Evolutionary conservation across 257 asterid genomes (phyloP), one percentile per base, ranked within the genome.

Genomic region (Eustoma russellianum): DNA sequence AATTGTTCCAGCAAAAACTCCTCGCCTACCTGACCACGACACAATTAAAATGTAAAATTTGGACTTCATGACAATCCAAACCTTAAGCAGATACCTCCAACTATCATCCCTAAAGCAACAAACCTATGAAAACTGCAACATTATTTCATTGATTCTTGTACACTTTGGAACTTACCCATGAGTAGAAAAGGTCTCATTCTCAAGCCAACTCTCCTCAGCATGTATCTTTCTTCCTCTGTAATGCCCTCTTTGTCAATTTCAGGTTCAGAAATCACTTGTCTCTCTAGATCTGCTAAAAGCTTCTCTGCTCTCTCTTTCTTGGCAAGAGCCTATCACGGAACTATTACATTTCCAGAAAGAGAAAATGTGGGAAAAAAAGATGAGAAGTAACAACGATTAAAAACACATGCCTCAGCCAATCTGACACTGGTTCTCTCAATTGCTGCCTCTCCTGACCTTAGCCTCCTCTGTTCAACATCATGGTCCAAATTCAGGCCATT

Each of bases 171-270:
- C 93, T 76, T 59, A 83, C 99, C 99, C 69, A 92, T 47, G 53
- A 92, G 87, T 57, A 92, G 82, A 70, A 88, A 92, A 52, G 99
- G 71, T 30, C 76, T 72, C 99, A 92, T 85, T 73, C 79, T 79
- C 83, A 92, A 72, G 51, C 94, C 99, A 65, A 92, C 79, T 78
- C 73, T 92, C 74, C 99, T 79, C 66, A 92, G 90, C 99, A 92
- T 85, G 63, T 63, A 77, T 62, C 93, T 82, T 80, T 92, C 99
- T 75, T 92, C 99, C 85, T 88, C 89, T 57, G 94, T 92, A 54
- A 92, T 76, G 59, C 95, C 99, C 78, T 88, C 97, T 70, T 88
- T 92, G 72, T 88, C 97, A 41, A 71, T 41, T 58, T 76, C 91
- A 60, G 77, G 69, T 67, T 78, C 80, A 44, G 78, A 66, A 53